Base-by-base conservation (phyloP, 306 rosid species). In the Albizia julibrissin region DNA sequence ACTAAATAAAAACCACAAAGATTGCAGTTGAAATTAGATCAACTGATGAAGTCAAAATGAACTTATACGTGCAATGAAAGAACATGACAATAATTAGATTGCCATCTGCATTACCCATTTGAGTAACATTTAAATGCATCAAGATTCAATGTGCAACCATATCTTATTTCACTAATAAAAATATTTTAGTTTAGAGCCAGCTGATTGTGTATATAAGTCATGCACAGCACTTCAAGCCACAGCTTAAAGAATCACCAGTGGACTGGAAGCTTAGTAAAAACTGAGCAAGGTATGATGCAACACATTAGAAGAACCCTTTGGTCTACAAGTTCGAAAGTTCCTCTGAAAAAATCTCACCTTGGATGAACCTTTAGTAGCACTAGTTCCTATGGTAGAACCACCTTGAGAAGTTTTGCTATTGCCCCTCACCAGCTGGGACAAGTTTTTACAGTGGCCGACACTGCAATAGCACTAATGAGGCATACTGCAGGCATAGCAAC, bases 401-500 rank as follows among this genome's bases (percentile, higher is more conserved):
- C 90, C 67, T 79, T 89, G 97, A 33, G 87, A 29, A 86, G 84
- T 84, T 89, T 89, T 95, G 74, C 79, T 78, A 81, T 86, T 91
- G n/a, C 93, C 86, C 84, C 99, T 89, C 37, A 85, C 83, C 69
- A 95, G 58, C 79, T 85, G 90, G 76, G 94, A 89, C 87, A 95
- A 86, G 76, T 95, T 95, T 95, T 95, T 59, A 93, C 82, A 6
- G 99, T 93, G 21, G 98, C 96, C 77, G 98, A 95, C 69, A 93
- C 98, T 29, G 98, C 98, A 75, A 95, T 95, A 68, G 98, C 97
- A 91, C 99, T 95, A 74, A 95, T 91, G 77, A 95, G 96, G 86
- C 99, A 95, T 52, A 93, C 90, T 15, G 99, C 99, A 50, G 99
- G 99, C 34, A 98, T 93, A 72, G 99, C 98, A 71, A 95, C 99